Evolutionary conservation across 1,284 basidiomycete species (phyloP), one percentile per base, ranked within the genome.

Genomic region (Mycosarcoma mackinlayi): DNA sequence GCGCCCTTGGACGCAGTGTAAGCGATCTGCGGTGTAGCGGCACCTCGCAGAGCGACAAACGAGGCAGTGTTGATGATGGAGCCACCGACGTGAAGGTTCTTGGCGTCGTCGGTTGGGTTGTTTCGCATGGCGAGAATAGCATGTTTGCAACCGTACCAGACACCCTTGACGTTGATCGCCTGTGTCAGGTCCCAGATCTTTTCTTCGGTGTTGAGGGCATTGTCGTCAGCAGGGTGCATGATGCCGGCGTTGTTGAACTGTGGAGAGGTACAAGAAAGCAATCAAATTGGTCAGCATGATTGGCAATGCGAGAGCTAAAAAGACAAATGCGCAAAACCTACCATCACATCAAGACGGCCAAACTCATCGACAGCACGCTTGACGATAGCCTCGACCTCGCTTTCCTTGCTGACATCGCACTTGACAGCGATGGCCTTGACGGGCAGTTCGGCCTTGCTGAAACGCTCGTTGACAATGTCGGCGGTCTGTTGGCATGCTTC

Each of bases 61-160:
- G 92, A 94, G 7, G 95, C 94, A 6, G 91, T 95, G 85, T 98
- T 98, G 85, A 98, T 97, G 84, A 98, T 93, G 76, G 91, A 93
- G 60, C 94, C 94, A 53, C 94, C 94, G 19, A 85, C 85, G 76
- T 88, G 89, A 16, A 96, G 87, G 6, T 91, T 91, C 84, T 91
- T 93, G 56, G 87, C 84, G 68, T 88, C 87, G 69, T 96, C 93
- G 39, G 88, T 88, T 0, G 63, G 48, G 84, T 97, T 97, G 39
- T 92, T 85, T 67, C 92, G 89, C 94, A 98, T 98, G 23, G 94
- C 95, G 53, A 90, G 86, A 80, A 98, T 94, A 7, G 93, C 94
- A 81, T 98, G 90, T 84, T 97, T 71, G 87, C 91, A 94, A 41
- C 95, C 94, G 89, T 91, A 98, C 94, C 94, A 97, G 60, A 97